A percentile compares a stretch with the other conserved stretches of the same genome.
These are phyloP conservation scores for Emericellopsis cladophorae DNA, from an alignment of 2,329 filamentous ascomycete species.

Conservation along the genomic window DNA sequence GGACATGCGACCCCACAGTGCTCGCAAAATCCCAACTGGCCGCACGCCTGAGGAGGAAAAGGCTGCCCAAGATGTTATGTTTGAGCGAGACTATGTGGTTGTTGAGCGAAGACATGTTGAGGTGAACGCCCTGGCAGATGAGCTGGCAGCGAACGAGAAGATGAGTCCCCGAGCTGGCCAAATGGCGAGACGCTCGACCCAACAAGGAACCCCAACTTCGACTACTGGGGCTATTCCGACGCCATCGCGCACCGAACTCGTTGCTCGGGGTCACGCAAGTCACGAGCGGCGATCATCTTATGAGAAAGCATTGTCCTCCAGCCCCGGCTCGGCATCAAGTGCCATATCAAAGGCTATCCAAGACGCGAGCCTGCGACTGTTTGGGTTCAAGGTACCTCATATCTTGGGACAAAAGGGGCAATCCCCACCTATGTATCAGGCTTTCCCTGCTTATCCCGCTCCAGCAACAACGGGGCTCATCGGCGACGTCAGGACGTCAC, in stretches of 20 bases:
- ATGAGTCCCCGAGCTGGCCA: conserved; percentile 45
- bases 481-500: conserved; percentile 45
- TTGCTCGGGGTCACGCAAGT: conserved; percentile 54
- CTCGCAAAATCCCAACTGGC: background rate
- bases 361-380: conserved; percentile 68
- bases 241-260: conserved; percentile 59
- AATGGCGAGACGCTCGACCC: conserved; percentile 65
- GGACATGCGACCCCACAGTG: background rate
- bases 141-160: conserved; percentile 73
- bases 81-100: conserved; percentile 89
- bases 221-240: conserved; percentile 56
- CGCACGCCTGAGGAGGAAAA: conserved; percentile 43
- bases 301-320: conserved; percentile 59
- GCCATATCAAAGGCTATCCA: conserved; percentile 92
- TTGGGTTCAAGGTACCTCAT: conserved; percentile 59
- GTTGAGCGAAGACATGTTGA: conserved; percentile 93
- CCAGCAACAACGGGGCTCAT: conserved; percentile 50
- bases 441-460: conserved; percentile 76
- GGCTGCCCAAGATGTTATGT: conserved; percentile 75
- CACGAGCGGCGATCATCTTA: conserved; percentile 72
- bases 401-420: conserved; percentile 50
- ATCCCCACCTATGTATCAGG: conserved; percentile 67
- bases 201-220: conserved; percentile 59
- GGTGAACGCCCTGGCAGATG: conserved; percentile 93
- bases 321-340: conserved; percentile 64